phyloP scores from a whole-genome alignment of 768 basidiomycete species.

The Leccinellum albellum region DNA sequence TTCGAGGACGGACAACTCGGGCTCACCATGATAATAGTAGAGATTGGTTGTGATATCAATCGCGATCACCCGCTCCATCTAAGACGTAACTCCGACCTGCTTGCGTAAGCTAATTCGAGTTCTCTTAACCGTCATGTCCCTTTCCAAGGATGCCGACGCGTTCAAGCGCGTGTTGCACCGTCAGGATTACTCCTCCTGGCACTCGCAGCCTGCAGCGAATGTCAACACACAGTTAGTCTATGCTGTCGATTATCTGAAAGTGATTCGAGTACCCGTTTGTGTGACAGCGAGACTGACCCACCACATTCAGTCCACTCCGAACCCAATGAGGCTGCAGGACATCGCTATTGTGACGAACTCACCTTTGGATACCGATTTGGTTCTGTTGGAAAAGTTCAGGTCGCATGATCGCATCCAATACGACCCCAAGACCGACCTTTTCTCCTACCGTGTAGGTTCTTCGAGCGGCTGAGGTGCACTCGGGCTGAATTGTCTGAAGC shows the following conservation, averaged over 20 bases:
- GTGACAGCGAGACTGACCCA: constrained; percentile 10
- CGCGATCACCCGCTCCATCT: constrained; percentile 14
- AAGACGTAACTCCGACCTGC: constrained; percentile 23
- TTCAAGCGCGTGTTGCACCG: constrained; percentile 64
- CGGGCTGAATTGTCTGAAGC: constrained; percentile 41
- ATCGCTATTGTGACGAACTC: constrained; percentile 78
- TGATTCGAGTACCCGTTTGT: constrained; percentile 26
- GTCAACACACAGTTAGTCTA: constrained; percentile 86
- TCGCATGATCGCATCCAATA: constrained; percentile 75
- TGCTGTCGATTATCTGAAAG: constrained; percentile 79
- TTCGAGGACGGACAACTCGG: neutral
- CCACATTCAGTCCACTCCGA: constrained; percentile 51
- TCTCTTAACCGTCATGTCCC: constrained; percentile 45
- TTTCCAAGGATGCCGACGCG: constrained; percentile 65
- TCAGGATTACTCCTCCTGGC: constrained; percentile 75
- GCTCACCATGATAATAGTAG: constrained; percentile 31
- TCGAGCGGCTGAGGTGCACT: neutral
- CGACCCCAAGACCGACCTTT: constrained; percentile 81
- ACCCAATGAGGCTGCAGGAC: constrained; percentile 85
- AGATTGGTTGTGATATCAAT: constrained; percentile 23
- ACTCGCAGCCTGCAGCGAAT: constrained; percentile 85
- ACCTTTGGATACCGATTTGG: constrained; percentile 66
- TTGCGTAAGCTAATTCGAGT: constrained; percentile 17
- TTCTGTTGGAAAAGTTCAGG: constrained; percentile 77
- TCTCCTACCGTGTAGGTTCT: constrained; percentile 74